Conservation (phyloP, 1,284 basidiomycete species). For the Marasmius tenuissimus region DNA sequence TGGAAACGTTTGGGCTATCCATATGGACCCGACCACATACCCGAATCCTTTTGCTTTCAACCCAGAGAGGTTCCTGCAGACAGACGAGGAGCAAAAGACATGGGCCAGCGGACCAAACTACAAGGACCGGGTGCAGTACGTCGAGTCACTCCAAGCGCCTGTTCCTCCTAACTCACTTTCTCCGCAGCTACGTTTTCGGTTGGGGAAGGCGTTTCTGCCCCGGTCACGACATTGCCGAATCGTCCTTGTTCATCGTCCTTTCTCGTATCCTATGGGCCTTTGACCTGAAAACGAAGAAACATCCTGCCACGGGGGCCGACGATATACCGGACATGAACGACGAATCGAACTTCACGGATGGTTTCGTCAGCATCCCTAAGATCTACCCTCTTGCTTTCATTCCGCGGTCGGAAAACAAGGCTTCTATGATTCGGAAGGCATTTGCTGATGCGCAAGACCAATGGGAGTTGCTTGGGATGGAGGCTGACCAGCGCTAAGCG, state of each 20-base stretch:
- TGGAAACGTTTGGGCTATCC: slow-evolving; percentile 28
- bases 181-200: slow-evolving; percentile 26
- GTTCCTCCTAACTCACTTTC: neutral
- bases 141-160: neutral
- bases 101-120: slow-evolving; percentile 27
- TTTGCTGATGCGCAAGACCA: slow-evolving; percentile 27
- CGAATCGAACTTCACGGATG: slow-evolving; percentile 26
- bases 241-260: slow-evolving; percentile 28
- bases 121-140: slow-evolving; percentile 24
- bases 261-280: slow-evolving; percentile 28
- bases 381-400: slow-evolving; percentile 24
- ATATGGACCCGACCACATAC: slow-evolving; percentile 27
- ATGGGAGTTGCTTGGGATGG: slow-evolving; percentile 25
- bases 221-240: slow-evolving; percentile 26
- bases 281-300: slow-evolving; percentile 23
- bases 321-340: slow-evolving; percentile 25
- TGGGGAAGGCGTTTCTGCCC: slow-evolving; percentile 30
- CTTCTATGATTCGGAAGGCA: slow-evolving; percentile 18
- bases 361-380: slow-evolving; percentile 24
- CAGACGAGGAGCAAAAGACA: slow-evolving; percentile 15
- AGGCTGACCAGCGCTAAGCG: slow-evolving; percentile 15
- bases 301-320: slow-evolving; percentile 21
- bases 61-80: slow-evolving; percentile 26
- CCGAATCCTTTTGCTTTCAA: slow-evolving; percentile 25
- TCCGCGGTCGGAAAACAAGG: slow-evolving; percentile 23